Evolutionary conservation across 106 monocot species (phyloP), one percentile per base, ranked within the genome.

Genomic region (Apostasia ramifera): DNA sequence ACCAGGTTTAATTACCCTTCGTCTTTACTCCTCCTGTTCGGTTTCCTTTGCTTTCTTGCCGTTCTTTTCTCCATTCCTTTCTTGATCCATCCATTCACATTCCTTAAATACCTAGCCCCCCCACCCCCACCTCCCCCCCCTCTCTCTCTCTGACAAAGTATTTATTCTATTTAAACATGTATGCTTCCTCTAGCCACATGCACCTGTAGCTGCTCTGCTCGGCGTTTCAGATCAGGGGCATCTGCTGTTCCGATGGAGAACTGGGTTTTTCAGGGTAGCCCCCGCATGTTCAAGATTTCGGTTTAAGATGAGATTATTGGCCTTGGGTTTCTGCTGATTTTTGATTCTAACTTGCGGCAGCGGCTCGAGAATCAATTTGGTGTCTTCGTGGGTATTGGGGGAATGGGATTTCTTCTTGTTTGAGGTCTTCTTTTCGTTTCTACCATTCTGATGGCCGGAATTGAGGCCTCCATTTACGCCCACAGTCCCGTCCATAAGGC

Each of bases 401-500:
- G 50, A 62, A 42, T 40, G 7, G 26, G 57, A 38, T 3, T 44
- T 69, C 11, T 54, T 70, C 5, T 39, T 70, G 69, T 63, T 60
- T 61, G 64, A 59, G 26, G 45, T 50, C 68, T 66, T 69, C 55
- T 41, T 45, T 38, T 38, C 45, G 42, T 38, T 44, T 13, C 6
- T 47, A n/a, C 5, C 5, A 1, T 26, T 45, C 39, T 5, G 43
- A 81, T 82, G 86, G 83, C 89, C 5, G 83, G 45, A 65, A 77
- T 82, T 12, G 94, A 94, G 43, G 68, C 51, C 51, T 65, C 72
- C 8, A 85, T 70, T 78, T 94, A 88, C 43, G 70, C 76, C 1
- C 94, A 94, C 76, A 94, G 94, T 69, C 85, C 90, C 10, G 78
- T 88, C 26, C 94, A 94, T 72, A 71, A 54, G 67, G 84, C 85